phyloP scores from a whole-genome alignment of 2,329 filamentous ascomycete species.

The Cladosporium sp. region DNA sequence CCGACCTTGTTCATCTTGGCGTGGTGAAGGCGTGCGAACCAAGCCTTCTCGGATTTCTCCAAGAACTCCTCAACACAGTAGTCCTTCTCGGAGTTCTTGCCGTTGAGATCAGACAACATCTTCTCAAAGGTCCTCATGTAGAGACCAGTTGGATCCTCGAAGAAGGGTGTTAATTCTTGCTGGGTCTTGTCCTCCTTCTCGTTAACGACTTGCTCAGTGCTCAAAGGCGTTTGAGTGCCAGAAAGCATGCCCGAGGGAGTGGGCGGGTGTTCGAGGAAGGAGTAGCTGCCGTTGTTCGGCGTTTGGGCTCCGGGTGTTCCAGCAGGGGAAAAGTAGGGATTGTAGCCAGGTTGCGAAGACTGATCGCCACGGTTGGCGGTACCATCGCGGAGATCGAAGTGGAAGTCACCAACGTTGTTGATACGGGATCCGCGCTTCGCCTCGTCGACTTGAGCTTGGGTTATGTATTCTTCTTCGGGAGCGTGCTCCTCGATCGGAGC shows the following conservation, averaged over 20 bases:
- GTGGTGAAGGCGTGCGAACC: slow-evolving; percentile 61
- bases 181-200: slow-evolving; percentile 61
- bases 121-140: slow-evolving; percentile 61
- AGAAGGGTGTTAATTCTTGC: slow-evolving; percentile 67
- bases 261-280: slow-evolving; percentile 32
- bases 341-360: slow-evolving; percentile 12
- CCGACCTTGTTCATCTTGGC: slow-evolving; percentile 57
- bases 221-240: slow-evolving; percentile 43
- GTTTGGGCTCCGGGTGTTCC: slow-evolving; percentile 24
- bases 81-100: slow-evolving; percentile 57
- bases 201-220: slow-evolving; percentile 58
- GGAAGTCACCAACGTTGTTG: slow-evolving; percentile 29
- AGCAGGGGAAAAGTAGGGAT: slow-evolving; percentile 27
- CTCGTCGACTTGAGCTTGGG: slow-evolving; percentile 34
- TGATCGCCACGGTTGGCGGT: slow-evolving; percentile 22
- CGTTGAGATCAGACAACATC: slow-evolving; percentile 56
- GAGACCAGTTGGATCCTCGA: slow-evolving; percentile 64
- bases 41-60: slow-evolving; percentile 65
- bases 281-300: slow-evolving; percentile 26
- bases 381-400: slow-evolving; percentile 34
- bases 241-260: slow-evolving; percentile 21
- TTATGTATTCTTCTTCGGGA: slow-evolving; percentile 35
- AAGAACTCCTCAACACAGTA: slow-evolving; percentile 67
- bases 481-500: not conserved
- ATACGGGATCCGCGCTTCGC: slow-evolving; percentile 34